phyloP scores from a whole-genome alignment of 2,329 filamentous ascomycete species.

The Alternaria gaisen region DNA sequence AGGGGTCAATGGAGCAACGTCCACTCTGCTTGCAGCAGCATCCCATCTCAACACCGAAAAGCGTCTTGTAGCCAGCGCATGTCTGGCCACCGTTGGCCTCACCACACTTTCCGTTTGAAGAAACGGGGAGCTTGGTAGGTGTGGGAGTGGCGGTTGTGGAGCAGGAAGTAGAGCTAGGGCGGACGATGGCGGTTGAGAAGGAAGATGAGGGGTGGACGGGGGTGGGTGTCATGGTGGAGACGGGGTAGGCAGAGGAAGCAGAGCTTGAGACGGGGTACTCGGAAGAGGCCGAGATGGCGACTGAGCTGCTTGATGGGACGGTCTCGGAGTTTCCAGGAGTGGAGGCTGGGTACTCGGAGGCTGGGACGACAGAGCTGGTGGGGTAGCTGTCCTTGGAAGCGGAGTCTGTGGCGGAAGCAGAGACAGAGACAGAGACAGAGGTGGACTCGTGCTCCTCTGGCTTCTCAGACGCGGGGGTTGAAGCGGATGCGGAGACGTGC shows the following conservation, averaged over 20 bases:
- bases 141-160: conserved; percentile 25
- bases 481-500: conserved; percentile 9
- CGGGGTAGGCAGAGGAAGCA: background rate
- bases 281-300: background rate
- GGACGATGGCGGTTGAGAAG: conserved; percentile 14
- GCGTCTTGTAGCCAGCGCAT: conserved; percentile 37
- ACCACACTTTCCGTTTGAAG: conserved; percentile 40
- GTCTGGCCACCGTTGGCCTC: conserved; percentile 31
- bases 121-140: conserved; percentile 24
- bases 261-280: background rate
- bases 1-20: conserved; percentile 31
- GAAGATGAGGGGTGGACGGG: conserved; percentile 6
- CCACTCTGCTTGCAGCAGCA: conserved; percentile 39
- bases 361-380: conserved; percentile 16
- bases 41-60: conserved; percentile 26
- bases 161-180: conserved; percentile 26
- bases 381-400: conserved; percentile 20
- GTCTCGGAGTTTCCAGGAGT: background rate
- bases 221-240: conserved; percentile 1
- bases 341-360: conserved; percentile 13
- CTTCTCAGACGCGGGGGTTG: no score
- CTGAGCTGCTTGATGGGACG: background rate
- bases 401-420: background rate
- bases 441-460: background rate
- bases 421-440: background rate